Conservation (phyloP, 768 basidiomycete species). For the Pulveroboletus sp. region DNA sequence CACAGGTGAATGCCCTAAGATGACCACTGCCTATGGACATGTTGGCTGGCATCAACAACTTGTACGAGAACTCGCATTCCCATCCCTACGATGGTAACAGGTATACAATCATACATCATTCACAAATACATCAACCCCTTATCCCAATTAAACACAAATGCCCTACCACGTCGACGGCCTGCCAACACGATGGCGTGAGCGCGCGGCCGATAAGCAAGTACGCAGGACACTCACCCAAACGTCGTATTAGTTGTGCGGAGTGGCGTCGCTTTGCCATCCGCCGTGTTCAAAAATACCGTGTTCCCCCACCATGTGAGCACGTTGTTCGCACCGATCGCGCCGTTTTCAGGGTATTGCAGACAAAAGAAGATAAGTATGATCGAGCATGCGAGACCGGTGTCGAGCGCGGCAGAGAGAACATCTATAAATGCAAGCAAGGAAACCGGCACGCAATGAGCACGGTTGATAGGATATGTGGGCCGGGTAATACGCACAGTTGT, state of each 20-base stretch:
- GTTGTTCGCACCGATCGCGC: conserved; percentile 53
- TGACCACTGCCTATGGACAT: too few relatives aligned
- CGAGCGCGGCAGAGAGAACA: conserved; percentile 69
- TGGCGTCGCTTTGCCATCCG: conserved; percentile 13
- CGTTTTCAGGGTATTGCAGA: conserved; percentile 62
- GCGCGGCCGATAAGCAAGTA: neutral
- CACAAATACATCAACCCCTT: neutral
- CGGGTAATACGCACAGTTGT: conserved; percentile 29
- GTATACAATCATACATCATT: too few relatives aligned
- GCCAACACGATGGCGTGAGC: neutral
- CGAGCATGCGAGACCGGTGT: conserved; percentile 64
- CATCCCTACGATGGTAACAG: too few relatives aligned
- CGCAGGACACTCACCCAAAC: conserved; percentile 25
- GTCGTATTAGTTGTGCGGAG: conserved; percentile 16
- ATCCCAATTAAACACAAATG: too few relatives aligned
- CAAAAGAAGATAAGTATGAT: conserved; percentile 58
- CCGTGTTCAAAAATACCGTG: conserved; percentile 31
- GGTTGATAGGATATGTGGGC: conserved; percentile 8
- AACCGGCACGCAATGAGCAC: neutral
- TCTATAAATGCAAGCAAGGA: conserved; percentile 28
- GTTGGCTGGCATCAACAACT: too few relatives aligned
- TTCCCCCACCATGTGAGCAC: conserved; percentile 74
- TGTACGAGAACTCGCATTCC: too few relatives aligned
- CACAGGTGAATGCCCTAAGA: too few relatives aligned
- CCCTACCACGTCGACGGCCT: conserved; percentile 19